Base-by-base conservation (phyloP, 441 rosid species). In the Syzygium syzygioides region DNA sequence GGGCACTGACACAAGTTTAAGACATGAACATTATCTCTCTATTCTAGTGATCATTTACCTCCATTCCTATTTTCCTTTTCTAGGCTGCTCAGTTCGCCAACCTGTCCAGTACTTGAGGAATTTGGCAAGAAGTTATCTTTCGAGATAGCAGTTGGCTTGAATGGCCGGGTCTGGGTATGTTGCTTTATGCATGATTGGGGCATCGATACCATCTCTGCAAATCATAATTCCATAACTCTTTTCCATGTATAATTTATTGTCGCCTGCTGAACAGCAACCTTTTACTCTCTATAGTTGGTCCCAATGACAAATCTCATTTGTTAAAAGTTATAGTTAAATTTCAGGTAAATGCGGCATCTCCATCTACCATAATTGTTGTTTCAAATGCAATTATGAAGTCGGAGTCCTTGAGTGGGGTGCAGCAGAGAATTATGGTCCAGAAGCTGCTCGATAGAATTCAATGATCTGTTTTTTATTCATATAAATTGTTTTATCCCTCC, bases 151-250 rank as follows among this genome's bases (percentile, higher is more conserved):
- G 93, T 93, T 90, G 99, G 99, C 90, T 87, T 96, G 89, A 96
- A 96, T 88, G 99, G 99, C 85, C 92, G 98, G 66, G 98, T 95
- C 87, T 97, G 99, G 98, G 99, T 96, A 90, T 76, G 92, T 45
- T 48, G 8, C 57, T 50, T 9, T 41, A 52, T 23, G 41, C 37
- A 53, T 55, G 48, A 37, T 34, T 54, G 28, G 59, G 30, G 41
- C 56, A 66, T 41, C 0, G 34, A 14, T 85, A 14, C 68, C 20
- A 85, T 56, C 18, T 34, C 34, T 85, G n/a, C 15, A 28, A 13
- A 85, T 85, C n/a, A 55, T 56, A 55, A 53, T 20, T 11, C 48
- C 52, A 18, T 28, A 37, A 14, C 37, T n/a, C 62, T 57, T 50
- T 19, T 55, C 59, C 1, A 15, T 41, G 60, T 85, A 55, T 55